Evolutionary conservation across 768 basidiomycete species (phyloP).

Genomic region (Lentinus tigrinus): DNA sequence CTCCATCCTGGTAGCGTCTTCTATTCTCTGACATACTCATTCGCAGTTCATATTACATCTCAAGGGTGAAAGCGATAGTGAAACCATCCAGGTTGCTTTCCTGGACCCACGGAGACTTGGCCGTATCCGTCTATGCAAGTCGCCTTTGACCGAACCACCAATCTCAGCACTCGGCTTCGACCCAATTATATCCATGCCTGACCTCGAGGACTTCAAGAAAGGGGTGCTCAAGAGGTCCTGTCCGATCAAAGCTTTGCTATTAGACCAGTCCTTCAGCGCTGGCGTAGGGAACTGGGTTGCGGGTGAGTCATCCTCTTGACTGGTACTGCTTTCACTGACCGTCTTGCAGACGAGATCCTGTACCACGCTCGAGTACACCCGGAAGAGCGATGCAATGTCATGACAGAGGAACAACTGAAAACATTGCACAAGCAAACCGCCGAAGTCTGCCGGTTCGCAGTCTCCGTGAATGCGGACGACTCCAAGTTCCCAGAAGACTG

Average conservation of each 20-base stretch:
- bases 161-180: conserved; percentile 77
- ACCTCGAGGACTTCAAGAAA: conserved; percentile 47
- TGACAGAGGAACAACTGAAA: conserved; percentile 48
- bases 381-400: conserved; percentile 58
- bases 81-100: conserved; percentile 59
- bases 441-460: conserved; percentile 59
- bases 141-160: conserved; percentile 62
- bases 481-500: conserved; percentile 63
- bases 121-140: conserved; percentile 59
- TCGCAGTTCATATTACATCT: conserved; percentile 66
- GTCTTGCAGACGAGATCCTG: conserved; percentile 58
- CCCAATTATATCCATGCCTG: conserved; percentile 69
- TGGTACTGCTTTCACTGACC: neutral
- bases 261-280: conserved; percentile 79
- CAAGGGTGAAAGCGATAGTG: conserved; percentile 34
- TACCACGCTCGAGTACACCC: conserved; percentile 77
- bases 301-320: conserved; percentile 36
- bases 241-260: conserved; percentile 71
- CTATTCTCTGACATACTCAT: neutral
- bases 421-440: conserved; percentile 51
- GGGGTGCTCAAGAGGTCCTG: conserved; percentile 54
- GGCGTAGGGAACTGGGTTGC: conserved; percentile 86
- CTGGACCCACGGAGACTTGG: conserved; percentile 70
- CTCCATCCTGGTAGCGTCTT: neutral
- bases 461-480: conserved; percentile 70